These are phyloP conservation scores for Chaetomium strumarium DNA, from an alignment of 2,329 filamentous ascomycete genomes.

Conservation along the genomic window DNA sequence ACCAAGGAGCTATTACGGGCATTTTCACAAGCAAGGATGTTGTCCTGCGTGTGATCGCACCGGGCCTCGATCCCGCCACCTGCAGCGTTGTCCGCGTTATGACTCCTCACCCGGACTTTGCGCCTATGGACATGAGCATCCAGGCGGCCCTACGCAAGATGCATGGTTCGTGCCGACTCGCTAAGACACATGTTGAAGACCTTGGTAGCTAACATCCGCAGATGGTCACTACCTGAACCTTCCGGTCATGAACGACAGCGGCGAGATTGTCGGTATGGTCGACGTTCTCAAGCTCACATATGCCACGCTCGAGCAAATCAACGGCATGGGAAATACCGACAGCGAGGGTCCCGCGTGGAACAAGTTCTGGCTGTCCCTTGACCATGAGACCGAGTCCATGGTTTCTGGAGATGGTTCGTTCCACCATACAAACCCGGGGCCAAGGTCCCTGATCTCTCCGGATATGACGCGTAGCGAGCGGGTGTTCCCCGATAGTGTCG, in stretches of 20 bases:
- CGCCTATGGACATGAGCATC: conserved; percentile 97
- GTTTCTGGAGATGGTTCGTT: conserved; percentile 85
- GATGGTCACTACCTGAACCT: conserved; percentile 98
- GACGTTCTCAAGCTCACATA: conserved; percentile 98
- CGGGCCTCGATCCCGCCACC: conserved; percentile 84
- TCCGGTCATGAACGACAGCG: conserved; percentile 94
- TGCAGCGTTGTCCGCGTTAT: conserved; percentile 98
- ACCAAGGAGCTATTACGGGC: conserved; percentile 94
- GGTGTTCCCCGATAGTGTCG: conserved; percentile 71
- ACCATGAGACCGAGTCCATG: conserved; percentile 93
- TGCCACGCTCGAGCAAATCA: conserved; percentile 94
- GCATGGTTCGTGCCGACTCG: conserved; percentile 60
- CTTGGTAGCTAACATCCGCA: conserved; percentile 36
- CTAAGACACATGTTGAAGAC: background rate
- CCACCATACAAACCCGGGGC: conserved; percentile 60
- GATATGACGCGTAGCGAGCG: conserved; percentile 63
- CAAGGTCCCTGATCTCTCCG: conserved; percentile 75
- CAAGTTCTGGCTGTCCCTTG: conserved; percentile 97
- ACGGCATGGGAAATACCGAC: conserved; percentile 84
- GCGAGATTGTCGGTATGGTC: conserved; percentile 99
- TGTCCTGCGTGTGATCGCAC: conserved; percentile 93
- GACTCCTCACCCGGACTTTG: conserved; percentile 98
- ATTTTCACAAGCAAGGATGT: conserved; percentile 99
- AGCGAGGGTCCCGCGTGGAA: conserved; percentile 97
- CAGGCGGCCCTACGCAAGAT: conserved; percentile 97